Base-by-base conservation (phyloP, 1,284 basidiomycete genomes). In the Schizophyllum amplum region DNA sequence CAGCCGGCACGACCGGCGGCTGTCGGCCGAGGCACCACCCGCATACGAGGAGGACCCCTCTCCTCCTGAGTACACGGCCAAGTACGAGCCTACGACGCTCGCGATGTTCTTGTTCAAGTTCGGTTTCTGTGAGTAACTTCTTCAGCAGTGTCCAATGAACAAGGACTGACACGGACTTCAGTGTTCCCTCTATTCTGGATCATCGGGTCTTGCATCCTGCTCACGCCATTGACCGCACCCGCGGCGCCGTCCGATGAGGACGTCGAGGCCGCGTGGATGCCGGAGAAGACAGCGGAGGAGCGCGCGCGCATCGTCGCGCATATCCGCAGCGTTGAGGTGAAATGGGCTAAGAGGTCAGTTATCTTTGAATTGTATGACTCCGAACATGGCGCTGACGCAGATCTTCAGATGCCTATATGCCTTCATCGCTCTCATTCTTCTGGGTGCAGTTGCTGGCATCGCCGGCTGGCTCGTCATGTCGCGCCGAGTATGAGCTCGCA, bases 41-140 rank as follows among this genome's bases (percentile, higher is more conserved):
- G 52, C 59, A n/a, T 60, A 62, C 55, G 51, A 56, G 25, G 61
- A 62, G 33, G 48, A 21, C 48, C 21, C 48, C 20, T 24, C 24
- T 11, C 57, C 59, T 7, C 61, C 61, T 21, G 59, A 60, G 48
- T 62, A 62, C 54, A 58, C 61, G 5, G 49, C 48, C 24, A 24
- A 57, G 2, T 33, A 49, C 26, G 73, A 75, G 64, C 73, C 73
- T 24, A 60, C 67, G 1, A 76, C 73, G 49, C 72, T 76, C 53
- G 73, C 73, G 1, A 72, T 72, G 71, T 73, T 68, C 61, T 67
- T 76, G n/a, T 76, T 76, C 68, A 72, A 72, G 63, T 75, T 75
- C 58, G 72, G 73, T 24, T 74, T 76, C 61, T 56, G 73, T 75
- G 57, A 56, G 74, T 72, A 26, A 53, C 23, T 57, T 46, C 15